Evolutionary conservation across 495 filamentous ascomycete species (phyloP), one percentile per base, ranked within the genome.

Genomic region (Chaetomium fimeti): DNA sequence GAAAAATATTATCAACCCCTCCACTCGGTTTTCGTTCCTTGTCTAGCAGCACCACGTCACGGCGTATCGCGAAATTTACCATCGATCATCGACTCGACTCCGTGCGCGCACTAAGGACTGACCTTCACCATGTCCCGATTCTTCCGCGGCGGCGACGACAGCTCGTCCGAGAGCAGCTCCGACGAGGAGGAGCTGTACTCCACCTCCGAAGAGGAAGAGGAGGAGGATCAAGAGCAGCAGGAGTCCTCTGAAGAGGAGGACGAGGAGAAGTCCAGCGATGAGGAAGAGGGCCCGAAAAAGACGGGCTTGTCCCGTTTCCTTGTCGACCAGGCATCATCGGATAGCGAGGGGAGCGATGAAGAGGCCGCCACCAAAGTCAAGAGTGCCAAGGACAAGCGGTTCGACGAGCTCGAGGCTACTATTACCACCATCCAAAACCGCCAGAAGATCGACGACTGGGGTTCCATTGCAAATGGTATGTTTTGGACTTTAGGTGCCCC

Each of bases 371-470:
- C 87, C 59, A 93, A 90, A 58, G 79, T 95, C 64, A 98, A 96
- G 85, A 97, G 92, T 76, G 93, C 92, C 58, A 98, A 97, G 80
- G 93, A 98, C 78, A 99, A 99, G 83, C 85, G 94, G 47, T 78
- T 92, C 63, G 95, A 97, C 72, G 95, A 96, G 73, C 83, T 99
- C 63, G 95, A 98, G 77, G 85, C 86, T 51, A 96, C 87, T 49
- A 89, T 97, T 62, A 87, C 88, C 72, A 78, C 88, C 63, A 98
- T 98, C 66, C 93, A 97, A 69, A 99, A 99, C 81, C 92, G 91
- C 16, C 82, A 93, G 75, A 97, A 95, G 84, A 99, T 98, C 71
- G 90, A 89, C 73, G 95, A 99, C 77, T 99, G 94, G 94, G 88
- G 88, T 67, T 86, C 91, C 51, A 94, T 99, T 70, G 90, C 92